phyloP scores from a whole-genome alignment of 495 filamentous ascomycete species.

The Xylaria intraflava region DNA sequence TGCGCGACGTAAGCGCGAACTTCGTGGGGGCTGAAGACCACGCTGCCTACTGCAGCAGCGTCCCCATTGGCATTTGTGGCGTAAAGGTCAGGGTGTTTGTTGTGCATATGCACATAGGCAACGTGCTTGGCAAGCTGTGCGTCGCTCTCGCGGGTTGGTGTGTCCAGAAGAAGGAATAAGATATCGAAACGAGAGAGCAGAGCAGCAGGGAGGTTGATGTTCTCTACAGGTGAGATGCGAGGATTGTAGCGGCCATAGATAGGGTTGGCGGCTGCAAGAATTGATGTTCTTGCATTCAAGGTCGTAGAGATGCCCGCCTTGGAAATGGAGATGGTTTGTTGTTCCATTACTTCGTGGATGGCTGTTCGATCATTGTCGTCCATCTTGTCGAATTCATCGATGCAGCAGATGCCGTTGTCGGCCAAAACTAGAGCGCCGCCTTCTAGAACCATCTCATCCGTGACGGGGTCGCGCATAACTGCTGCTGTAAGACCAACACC shows the following conservation, averaged over 20 bases:
- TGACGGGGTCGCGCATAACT: conserved; percentile 97
- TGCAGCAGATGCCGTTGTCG: conserved; percentile 98
- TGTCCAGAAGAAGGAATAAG: conserved; percentile 93
- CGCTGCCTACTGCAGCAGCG: conserved; percentile 22
- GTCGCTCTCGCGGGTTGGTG: conserved; percentile 77
- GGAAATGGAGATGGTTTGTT: conserved; percentile 97
- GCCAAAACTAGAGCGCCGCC: conserved; percentile 92
- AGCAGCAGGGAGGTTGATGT: conserved; percentile 95
- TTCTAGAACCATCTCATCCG: conserved; percentile 97
- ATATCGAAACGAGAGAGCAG: conserved; percentile 95
- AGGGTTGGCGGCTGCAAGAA: conserved; percentile 96
- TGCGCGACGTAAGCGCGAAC: conserved; percentile 94
- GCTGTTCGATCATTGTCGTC: conserved; percentile 93
- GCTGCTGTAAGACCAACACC: conserved; percentile 96
- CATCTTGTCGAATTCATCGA: conserved; percentile 99
- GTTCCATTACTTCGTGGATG: conserved; percentile 99
- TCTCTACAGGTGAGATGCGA: conserved; percentile 90
- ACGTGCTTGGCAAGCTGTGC: conserved; percentile 94
- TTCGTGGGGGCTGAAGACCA: conserved; percentile 81
- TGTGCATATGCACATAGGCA: conserved; percentile 96
- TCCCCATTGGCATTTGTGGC: conserved; percentile 27
- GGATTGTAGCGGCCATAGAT: conserved; percentile 98
- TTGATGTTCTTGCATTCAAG: conserved; percentile 91
- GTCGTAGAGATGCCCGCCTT: conserved; percentile 97
- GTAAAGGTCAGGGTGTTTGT: conserved; percentile 76